phyloP scores from a whole-genome alignment of 2,329 filamentous ascomycete species.

The Penicillium sp. region DNA sequence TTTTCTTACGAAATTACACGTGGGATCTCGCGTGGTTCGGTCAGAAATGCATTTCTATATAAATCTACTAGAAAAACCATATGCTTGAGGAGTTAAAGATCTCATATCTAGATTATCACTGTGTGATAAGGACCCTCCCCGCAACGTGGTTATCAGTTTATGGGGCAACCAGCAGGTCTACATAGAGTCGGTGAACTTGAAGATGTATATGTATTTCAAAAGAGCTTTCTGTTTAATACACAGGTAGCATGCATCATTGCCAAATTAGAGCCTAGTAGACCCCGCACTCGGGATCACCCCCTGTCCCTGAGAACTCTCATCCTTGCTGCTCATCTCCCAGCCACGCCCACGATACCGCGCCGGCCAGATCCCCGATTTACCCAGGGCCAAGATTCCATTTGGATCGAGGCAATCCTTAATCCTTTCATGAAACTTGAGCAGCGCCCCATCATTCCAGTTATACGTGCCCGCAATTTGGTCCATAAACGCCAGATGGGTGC shows the following conservation, averaged over 20 bases:
- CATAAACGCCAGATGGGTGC: constrained; percentile 28
- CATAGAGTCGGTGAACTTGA: not conserved
- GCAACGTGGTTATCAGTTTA: not conserved
- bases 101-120: not conserved
- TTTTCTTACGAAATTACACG: not conserved
- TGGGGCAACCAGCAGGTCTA: not conserved
- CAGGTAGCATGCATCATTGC: not conserved
- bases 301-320: constrained; percentile 15
- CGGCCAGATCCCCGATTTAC: constrained; percentile 27
- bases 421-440: not conserved
- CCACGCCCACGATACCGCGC: constrained; percentile 20
- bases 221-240: not conserved
- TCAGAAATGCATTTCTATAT: not conserved
- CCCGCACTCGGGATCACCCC: constrained; percentile 8
- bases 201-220: not conserved
- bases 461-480: not conserved
- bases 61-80: too few species aligned
- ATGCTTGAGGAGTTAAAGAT: not conserved
- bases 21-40: not conserved
- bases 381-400: constrained; percentile 26
- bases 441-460: not conserved
- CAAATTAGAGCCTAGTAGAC: not conserved
- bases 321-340: constrained; percentile 13
- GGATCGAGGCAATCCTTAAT: constrained; percentile 14
- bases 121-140: not conserved